Evolutionary conservation across 148 eudicot species (phyloP).

Genomic region (Vaccinium macrocarpon): DNA sequence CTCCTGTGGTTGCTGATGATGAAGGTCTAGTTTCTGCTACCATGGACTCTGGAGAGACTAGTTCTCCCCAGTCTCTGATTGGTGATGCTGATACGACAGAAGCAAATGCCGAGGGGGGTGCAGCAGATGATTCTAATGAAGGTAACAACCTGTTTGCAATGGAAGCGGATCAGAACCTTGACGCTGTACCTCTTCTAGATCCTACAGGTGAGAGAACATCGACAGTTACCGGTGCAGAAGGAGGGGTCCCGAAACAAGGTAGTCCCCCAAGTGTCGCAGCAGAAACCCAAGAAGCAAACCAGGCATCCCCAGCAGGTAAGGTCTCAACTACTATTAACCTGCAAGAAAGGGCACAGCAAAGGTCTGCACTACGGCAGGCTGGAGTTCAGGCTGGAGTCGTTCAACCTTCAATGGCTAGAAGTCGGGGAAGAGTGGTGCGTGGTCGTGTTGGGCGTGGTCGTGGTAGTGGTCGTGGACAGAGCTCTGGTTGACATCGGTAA

Average conservation of each 20-base stretch:
- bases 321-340: constrained; percentile 57
- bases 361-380: constrained; percentile 44
- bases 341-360: constrained; percentile 54
- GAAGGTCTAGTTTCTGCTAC: constrained; percentile 24
- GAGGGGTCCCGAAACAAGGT: constrained; percentile 37
- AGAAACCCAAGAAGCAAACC: constrained; percentile 30
- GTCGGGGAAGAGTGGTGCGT: constrained; percentile 51
- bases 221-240: constrained; percentile 27
- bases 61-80: constrained; percentile 42
- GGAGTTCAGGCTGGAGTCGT: constrained; percentile 23
- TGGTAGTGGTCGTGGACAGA: constrained; percentile 46
- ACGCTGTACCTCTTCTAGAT: constrained; percentile 23
- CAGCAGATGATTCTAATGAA: constrained; percentile 35
- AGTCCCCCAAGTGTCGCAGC: constrained; percentile 25
- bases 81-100: constrained; percentile 56
- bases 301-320: constrained; percentile 33
- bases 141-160: constrained; percentile 34
- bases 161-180: constrained; percentile 44
- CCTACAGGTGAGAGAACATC: constrained; percentile 23
- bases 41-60: constrained; percentile 35
- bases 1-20: constrained; percentile 26
- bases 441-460: constrained; percentile 53
- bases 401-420: constrained; percentile 41
- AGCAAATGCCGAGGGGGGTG: constrained; percentile 27
- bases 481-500: constrained; percentile 39